Percentiles rank a stretch among this genome's conserved stretches.
phyloP scores from a whole-genome alignment of 83 land plant genomes.

The Picea mariana region DNA sequence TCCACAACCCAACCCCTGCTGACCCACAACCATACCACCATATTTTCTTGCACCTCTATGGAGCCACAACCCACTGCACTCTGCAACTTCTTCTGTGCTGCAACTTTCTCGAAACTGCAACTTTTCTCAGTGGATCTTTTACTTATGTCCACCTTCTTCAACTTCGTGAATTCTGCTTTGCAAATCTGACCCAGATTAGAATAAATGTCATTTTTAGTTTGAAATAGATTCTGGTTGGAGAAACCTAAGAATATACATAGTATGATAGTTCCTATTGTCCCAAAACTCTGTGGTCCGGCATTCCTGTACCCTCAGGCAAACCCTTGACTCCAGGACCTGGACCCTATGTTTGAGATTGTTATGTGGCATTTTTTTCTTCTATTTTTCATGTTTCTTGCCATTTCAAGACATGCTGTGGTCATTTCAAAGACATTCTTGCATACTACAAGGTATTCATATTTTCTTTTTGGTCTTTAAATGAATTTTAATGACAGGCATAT shows the following conservation, averaged over 20 bases:
- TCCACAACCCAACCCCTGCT: too few relatives aligned
- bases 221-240: background rate
- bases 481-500: background rate
- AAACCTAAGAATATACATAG: background rate
- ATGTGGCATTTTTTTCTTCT: background rate
- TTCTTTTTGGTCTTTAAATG: background rate
- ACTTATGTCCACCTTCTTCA: too few relatives aligned
- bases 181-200: too few relatives aligned
- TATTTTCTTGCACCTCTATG: too few relatives aligned
- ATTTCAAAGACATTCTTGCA: too few relatives aligned
- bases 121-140: too few relatives aligned
- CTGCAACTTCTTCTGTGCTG: too few relatives aligned
- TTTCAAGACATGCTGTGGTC: background rate
- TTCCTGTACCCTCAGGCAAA: background rate
- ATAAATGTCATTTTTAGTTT: background rate
- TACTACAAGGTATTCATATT: too few relatives aligned
- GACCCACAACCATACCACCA: too few relatives aligned
- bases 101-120: too few relatives aligned
- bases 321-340: background rate
- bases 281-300: background rate
- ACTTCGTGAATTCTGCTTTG: too few relatives aligned
- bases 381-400: background rate
- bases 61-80: too few relatives aligned
- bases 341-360: background rate
- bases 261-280: background rate